A percentile compares a stretch with the other conserved stretches of the same genome.
Conservation (phyloP, 2,329 filamentous ascomycete species). For the Lecanoromycetidae sp. region DNA sequence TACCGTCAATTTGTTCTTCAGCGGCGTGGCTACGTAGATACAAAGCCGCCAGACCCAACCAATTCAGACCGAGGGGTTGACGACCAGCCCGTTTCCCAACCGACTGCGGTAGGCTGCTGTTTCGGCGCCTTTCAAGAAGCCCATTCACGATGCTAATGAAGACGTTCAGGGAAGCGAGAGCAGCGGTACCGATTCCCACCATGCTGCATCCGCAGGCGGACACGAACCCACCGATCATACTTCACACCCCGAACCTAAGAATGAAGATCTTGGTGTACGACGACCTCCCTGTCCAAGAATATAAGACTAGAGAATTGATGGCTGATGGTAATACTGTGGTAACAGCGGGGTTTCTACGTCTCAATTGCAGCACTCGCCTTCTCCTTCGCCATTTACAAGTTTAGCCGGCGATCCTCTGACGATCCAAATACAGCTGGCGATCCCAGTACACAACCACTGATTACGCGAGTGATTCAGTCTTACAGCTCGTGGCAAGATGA, state of each 20-base stretch:
- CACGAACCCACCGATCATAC: constrained; percentile 9
- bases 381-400: constrained; percentile 32
- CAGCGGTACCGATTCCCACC: constrained; percentile 9
- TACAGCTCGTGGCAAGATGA: constrained; percentile 42
- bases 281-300: neutral
- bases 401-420: constrained; percentile 25
- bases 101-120: neutral
- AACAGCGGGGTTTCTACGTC: constrained; percentile 37
- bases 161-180: constrained; percentile 1
- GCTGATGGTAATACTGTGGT: neutral
- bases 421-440: constrained; percentile 32
- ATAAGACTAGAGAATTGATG: neutral
- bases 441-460: constrained; percentile 38
- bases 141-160: neutral
- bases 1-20: constrained; percentile 3
- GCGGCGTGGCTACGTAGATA: constrained; percentile 8
- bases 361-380: constrained; percentile 32
- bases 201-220: constrained; percentile 10
- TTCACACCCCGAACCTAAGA: constrained; percentile 15
- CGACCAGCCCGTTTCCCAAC: neutral
- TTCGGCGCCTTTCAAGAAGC: neutral
- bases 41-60: constrained; percentile 8
- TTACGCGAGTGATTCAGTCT: constrained; percentile 39
- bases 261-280: constrained; percentile 18
- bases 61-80: neutral